Evolutionary conservation across 2,329 filamentous ascomycete species (phyloP).

Genomic region (Xylariaceae sp.): DNA sequence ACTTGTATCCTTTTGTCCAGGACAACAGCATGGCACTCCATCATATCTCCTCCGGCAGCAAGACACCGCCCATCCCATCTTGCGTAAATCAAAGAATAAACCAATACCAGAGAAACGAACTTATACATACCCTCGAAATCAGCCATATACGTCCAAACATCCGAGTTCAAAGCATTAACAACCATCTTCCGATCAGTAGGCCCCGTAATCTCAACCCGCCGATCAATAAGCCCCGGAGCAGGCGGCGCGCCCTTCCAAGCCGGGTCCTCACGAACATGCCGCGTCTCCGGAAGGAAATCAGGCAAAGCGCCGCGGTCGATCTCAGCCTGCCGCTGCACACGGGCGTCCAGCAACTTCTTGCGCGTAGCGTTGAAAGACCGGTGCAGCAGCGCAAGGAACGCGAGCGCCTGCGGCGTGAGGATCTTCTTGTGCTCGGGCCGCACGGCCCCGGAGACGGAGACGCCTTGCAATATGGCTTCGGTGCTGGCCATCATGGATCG

Average conservation of each 20-base stretch:
- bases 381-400: conserved; percentile 91
- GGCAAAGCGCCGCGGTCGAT: conserved; percentile 84
- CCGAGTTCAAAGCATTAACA: conserved; percentile 90
- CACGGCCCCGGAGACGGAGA: conserved; percentile 77
- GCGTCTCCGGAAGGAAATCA: conserved; percentile 94
- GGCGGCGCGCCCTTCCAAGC: conserved; percentile 91
- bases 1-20: not conserved
- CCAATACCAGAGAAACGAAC: no score
- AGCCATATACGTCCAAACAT: conserved; percentile 99
- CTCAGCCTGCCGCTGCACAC: conserved; percentile 82
- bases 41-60: not conserved
- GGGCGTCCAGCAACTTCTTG: conserved; percentile 83
- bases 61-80: not conserved
- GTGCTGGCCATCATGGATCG: conserved; percentile 58
- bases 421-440: conserved; percentile 82
- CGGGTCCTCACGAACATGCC: conserved; percentile 87
- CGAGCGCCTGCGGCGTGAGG: conserved; percentile 81
- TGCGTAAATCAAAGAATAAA: not conserved
- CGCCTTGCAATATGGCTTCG: conserved; percentile 79
- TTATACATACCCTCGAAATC: conserved; percentile 80
- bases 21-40: no score
- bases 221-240: conserved; percentile 87
- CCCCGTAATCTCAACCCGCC: conserved; percentile 93
- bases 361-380: conserved; percentile 88
- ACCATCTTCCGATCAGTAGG: conserved; percentile 99